Evolutionary conservation across 179 eudicot genomes (phyloP).

Genomic region (Pouteria campechiana): DNA sequence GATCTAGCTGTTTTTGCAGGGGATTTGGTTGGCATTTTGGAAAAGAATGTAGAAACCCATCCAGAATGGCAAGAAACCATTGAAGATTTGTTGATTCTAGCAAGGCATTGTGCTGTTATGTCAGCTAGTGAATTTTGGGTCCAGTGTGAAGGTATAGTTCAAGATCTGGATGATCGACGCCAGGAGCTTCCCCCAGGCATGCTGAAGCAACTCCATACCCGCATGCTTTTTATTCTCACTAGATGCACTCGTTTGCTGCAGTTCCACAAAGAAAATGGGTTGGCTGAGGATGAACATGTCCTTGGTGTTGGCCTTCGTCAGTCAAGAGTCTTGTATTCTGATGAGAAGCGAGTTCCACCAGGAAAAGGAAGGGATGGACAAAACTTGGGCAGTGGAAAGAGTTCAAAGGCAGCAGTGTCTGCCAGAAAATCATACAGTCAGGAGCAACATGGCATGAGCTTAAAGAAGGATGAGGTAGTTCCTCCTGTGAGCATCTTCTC

Average conservation of each 20-base stretch:
- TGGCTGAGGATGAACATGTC: slow-evolving; percentile 75
- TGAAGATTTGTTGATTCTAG: slow-evolving; percentile 84
- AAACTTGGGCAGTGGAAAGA: slow-evolving; percentile 24
- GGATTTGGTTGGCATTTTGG: slow-evolving; percentile 81
- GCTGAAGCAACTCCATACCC: slow-evolving; percentile 92
- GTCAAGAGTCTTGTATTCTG: slow-evolving; percentile 52
- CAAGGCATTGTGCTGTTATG: slow-evolving; percentile 86
- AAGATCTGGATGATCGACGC: slow-evolving; percentile 96
- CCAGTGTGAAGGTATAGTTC: slow-evolving; percentile 98
- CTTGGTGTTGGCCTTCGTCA: slow-evolving; percentile 73
- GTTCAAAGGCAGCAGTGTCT: slow-evolving; percentile 31
- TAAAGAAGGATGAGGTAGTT: slow-evolving; percentile 26
- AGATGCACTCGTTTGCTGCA: slow-evolving; percentile 94
- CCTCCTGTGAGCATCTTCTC: slow-evolving; percentile 26
- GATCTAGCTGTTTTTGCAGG: slow-evolving; percentile 93
- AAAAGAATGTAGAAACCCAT: slow-evolving; percentile 77
- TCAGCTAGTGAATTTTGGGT: slow-evolving; percentile 98
- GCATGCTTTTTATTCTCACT: slow-evolving; percentile 97
- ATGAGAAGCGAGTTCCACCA: slow-evolving; percentile 40
- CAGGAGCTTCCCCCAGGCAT: slow-evolving; percentile 88
- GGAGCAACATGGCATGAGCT: slow-evolving; percentile 42
- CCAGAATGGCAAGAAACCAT: slow-evolving; percentile 97
- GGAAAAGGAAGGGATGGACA: slow-evolving; percentile 26
- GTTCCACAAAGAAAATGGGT: slow-evolving; percentile 96
- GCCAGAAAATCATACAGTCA: slow-evolving; percentile 61